phyloP scores from a whole-genome alignment of 371 early-diverging fungal genomes.

The Mortierella sp. region DNA sequence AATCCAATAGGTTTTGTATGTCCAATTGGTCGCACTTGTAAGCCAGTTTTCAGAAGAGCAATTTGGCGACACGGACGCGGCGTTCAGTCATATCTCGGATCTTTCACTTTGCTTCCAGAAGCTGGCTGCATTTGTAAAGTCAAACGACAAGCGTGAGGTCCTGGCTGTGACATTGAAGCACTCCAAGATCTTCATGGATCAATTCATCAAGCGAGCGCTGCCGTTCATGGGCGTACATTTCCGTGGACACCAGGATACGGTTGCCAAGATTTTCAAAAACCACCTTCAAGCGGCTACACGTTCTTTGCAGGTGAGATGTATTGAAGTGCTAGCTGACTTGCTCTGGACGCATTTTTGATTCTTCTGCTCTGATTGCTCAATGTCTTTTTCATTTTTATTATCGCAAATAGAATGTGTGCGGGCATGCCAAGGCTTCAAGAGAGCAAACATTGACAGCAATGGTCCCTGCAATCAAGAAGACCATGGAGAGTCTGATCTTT shows the following conservation, averaged over 20 bases:
- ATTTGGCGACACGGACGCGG: constrained; percentile 54
- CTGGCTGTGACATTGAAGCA: constrained; percentile 68
- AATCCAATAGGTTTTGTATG: constrained; percentile 62
- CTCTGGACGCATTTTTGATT: not conserved
- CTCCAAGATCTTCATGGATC: constrained; percentile 73
- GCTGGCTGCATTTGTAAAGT: constrained; percentile 69
- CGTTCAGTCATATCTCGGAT: constrained; percentile 57
- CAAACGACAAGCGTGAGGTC: constrained; percentile 63
- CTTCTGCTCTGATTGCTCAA: not conserved
- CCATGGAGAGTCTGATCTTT: constrained; percentile 81
- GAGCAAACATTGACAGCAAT: constrained; percentile 71
- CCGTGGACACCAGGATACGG: constrained; percentile 63
- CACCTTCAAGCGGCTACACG: constrained; percentile 57
- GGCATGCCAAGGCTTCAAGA: constrained; percentile 81
- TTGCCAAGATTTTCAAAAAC: constrained; percentile 61
- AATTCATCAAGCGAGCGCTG: constrained; percentile 72
- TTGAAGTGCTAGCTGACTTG: too few relatives aligned
- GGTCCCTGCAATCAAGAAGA: constrained; percentile 81
- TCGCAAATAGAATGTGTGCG: constrained; percentile 74
- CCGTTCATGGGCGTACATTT: constrained; percentile 78
- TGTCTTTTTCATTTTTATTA: not conserved
- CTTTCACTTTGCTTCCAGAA: constrained; percentile 68
- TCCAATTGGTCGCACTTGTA: constrained; percentile 63
- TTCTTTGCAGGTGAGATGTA: constrained; percentile 47
- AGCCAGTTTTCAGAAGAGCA: constrained; percentile 58